Evolutionary conservation across 2,329 filamentous ascomycete species (phyloP), one percentile per base, ranked within the genome.

Genomic region (Arthroderma sp.): DNA sequence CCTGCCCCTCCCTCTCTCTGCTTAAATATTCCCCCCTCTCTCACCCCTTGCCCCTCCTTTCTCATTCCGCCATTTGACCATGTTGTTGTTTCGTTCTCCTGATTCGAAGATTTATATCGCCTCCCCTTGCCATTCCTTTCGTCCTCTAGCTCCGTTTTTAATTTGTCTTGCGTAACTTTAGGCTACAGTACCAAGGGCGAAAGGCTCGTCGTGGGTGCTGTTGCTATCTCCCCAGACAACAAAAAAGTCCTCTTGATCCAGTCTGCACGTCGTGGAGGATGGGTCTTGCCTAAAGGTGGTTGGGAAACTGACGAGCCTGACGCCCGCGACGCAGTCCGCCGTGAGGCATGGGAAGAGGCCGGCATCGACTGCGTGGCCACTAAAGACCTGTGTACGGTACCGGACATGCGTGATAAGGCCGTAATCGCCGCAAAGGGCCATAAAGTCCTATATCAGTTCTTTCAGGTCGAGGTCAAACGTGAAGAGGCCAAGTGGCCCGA

Each of bases 301-400:
- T 98, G 91, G 88, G 91, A 98, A 66, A 82, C 80, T 31, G 91
- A 98, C 65, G 91, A 98, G 68, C 77, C 81, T 50, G 91, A 85
- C 51, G 78, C 83, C 50, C 77, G 89, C 62, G 85, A 91, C 46
- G 91, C 91, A 45, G 78, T 78, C 66, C 82, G 72, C 72, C 73
- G 91, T 54, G 91, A 98, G 66, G 91, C 91, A 49, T 96, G 91
- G 91, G 91, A 96, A 69, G 91, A 96, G 69, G 91, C 88, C 36
- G 91, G 91, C 57, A 93, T 96, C 58, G 73, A 83, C 56, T 84
- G 89, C 65, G 82, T 77, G 48, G 81, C 95, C 63, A 80, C 83
- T 56, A 83, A 82, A 61, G 86, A 94, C 63, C 75, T 98, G 42
- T 88, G 88, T 51, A 75, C 82, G 52, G 94, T 98, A 55, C 70